Conservation (phyloP, 768 basidiomycete genomes). For the Mycena vitilis region DNA sequence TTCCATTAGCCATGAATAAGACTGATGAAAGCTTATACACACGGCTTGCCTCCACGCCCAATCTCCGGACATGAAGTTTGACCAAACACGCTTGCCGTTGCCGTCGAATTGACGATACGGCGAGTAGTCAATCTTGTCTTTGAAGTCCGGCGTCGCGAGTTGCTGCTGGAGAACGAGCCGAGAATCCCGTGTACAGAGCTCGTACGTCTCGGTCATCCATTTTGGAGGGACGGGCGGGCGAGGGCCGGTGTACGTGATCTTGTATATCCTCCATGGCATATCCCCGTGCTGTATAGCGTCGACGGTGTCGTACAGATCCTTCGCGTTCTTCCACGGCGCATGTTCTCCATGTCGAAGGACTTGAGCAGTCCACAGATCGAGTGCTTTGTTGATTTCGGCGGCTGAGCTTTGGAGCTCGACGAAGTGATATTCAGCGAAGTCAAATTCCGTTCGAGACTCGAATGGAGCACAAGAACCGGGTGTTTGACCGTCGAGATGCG, state of each 20-base stretch:
- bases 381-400: background rate
- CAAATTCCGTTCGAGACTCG: constrained; percentile 2
- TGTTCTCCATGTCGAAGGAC: background rate
- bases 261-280: constrained; percentile 17
- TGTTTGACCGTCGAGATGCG: background rate
- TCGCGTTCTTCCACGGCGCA: constrained; percentile 3
- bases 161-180: constrained; percentile 10
- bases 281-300: constrained; percentile 38
- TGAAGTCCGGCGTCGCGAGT: constrained; percentile 40
- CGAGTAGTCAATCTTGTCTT: constrained; percentile 33
- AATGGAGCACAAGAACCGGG: constrained; percentile 3
- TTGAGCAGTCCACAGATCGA: constrained; percentile 8
- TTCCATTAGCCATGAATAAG: background rate
- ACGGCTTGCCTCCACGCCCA: constrained; percentile 50
- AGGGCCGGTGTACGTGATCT: constrained; percentile 15
- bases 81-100: constrained; percentile 36
- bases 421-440: constrained; percentile 17
- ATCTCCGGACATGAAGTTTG: constrained; percentile 50
- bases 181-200: constrained; percentile 3
- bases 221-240: constrained; percentile 8
- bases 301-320: constrained; percentile 36
- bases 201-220: constrained; percentile 20
- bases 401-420: constrained; percentile 9
- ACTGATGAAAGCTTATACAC: background rate
- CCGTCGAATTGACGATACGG: constrained; percentile 41